A percentile compares a stretch with the other conserved stretches of the same genome.
These are phyloP conservation scores for Colletotrichum tabaci DNA, from an alignment of 2,329 filamentous ascomycete genomes.

Conservation along the genomic window DNA sequence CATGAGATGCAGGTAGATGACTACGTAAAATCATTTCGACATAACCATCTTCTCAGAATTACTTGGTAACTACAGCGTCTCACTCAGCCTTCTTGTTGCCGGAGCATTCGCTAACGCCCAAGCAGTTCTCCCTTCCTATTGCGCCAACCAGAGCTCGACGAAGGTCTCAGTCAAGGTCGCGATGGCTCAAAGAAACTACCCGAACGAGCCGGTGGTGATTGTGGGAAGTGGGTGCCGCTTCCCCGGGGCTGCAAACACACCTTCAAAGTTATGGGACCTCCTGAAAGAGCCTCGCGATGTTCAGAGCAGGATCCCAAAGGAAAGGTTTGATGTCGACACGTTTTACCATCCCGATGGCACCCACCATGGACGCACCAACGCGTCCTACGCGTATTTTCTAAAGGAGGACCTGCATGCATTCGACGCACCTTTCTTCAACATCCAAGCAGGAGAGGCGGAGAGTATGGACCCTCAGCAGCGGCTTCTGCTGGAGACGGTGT, in stretches of 20 bases:
- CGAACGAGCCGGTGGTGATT: slow-evolving; percentile 44
- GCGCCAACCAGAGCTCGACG: too few relatives aligned
- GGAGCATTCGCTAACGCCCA: too few relatives aligned
- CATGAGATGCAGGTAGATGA: too few relatives aligned
- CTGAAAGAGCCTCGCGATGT: slow-evolving; percentile 39
- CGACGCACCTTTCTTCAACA: slow-evolving; percentile 51
- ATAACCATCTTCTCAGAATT: too few relatives aligned
- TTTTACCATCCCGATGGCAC: slow-evolving; percentile 24
- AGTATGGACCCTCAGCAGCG: slow-evolving; percentile 54
- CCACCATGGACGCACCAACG: slow-evolving; percentile 44
- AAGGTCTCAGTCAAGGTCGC: too few relatives aligned
- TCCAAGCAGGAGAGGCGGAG: slow-evolving; percentile 47
- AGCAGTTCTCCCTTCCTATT: too few relatives aligned
- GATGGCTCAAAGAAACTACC: too few relatives aligned
- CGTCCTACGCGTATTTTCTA: slow-evolving; percentile 43
- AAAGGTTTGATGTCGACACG: slow-evolving; percentile 13
- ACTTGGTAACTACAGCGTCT: too few relatives aligned
- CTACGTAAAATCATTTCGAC: too few relatives aligned
- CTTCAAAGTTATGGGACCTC: slow-evolving; percentile 45
- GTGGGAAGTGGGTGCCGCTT: slow-evolving; percentile 46
- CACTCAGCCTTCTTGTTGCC: too few relatives aligned
- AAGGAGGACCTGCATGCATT: slow-evolving; percentile 42
- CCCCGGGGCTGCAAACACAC: slow-evolving; percentile 43
- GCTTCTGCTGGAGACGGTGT: slow-evolving; percentile 51
- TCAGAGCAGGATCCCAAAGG: slow-evolving; percentile 13